Base-by-base conservation (phyloP, 768 basidiomycete genomes). In the Hericium alpestre region DNA sequence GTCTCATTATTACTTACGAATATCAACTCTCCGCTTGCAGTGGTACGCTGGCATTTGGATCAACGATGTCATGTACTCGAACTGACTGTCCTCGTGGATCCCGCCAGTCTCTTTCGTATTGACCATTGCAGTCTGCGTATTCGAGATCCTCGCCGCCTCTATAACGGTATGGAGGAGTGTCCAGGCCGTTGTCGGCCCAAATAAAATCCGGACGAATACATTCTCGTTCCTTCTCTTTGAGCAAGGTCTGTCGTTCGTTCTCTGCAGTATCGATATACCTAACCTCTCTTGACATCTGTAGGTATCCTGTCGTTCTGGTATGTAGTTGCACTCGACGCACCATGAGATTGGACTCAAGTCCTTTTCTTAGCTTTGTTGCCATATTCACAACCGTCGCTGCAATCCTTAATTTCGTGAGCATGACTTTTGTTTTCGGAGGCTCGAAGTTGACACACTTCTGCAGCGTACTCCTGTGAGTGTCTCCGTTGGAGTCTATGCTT, bases 41-140 rank as follows among this genome's bases (percentile, higher is more conserved):
- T 18, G 43, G 43, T 46, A 20, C 11, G 43, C 16, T 18, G 13
- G 32, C 32, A 32, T 32, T 5, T 32, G 32, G 8, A 32, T 2
- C 8, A 32, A 32, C 32, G 32, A 32, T 7, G 9, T 7, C 8
- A 32, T 32, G 32, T 32, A 32, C 6, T 32, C 8, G 32, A 1
- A 32, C 32, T 32, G 32, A 32, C 9, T 10, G 32, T 10, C 32
- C 5, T 32, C 32, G 32, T 32, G 32, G 32, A 32, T 32, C 32
- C 8, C 5, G 18, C n/a, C 6, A 46, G 43, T 46, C n/a, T 46
- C 43, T 1, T 46, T 46, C 20, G 9, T 46, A 1, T 59, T 66
- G 9, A 59, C 64, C 3, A 60, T 65, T 41, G 50, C 63, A n/a
- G 62, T 65, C 39, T 55, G 61, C 48, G 48, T 62, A 22, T 64